These are phyloP conservation scores for Lyophyllum decastes DNA, from an alignment of 768 basidiomycete genomes.

Conservation along the genomic window DNA sequence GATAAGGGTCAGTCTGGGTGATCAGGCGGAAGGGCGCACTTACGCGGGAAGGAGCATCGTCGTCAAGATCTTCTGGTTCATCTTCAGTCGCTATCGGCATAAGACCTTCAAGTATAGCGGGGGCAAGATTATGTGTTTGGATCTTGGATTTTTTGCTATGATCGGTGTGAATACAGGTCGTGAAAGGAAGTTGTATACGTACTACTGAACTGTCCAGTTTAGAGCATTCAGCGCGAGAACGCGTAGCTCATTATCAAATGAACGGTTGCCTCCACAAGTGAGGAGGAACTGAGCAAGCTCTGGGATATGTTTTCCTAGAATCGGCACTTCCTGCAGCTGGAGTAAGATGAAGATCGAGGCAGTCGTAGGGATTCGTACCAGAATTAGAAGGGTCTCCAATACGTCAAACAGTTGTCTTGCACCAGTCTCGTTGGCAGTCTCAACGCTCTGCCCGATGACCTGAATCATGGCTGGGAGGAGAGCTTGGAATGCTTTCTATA, in stretches of 20 bases:
- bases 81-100: constrained; percentile 94
- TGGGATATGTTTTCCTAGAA: constrained; percentile 85
- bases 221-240: constrained; percentile 91
- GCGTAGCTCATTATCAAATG: constrained; percentile 77
- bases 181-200: constrained; percentile 25
- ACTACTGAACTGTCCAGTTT: constrained; percentile 98
- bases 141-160: constrained; percentile 94
- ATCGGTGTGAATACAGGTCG: constrained; percentile 10
- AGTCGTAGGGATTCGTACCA: constrained; percentile 47
- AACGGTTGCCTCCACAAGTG: constrained; percentile 75
- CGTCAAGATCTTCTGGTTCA: constrained; percentile 92
- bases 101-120: constrained; percentile 84
- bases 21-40: constrained; percentile 25
- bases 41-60: constrained; percentile 90
- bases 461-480: constrained; percentile 87
- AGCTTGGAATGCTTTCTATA: constrained; percentile 81
- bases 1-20: constrained; percentile 1
- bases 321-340: constrained; percentile 78
- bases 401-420: constrained; percentile 94
- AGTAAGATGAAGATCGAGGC: constrained; percentile 5
- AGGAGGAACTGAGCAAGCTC: constrained; percentile 90
- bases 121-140: constrained; percentile 81
- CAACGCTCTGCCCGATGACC: constrained; percentile 84
- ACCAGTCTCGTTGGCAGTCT: constrained; percentile 73
- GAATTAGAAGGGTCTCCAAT: constrained; percentile 91